A percentile compares a stretch with the other conserved stretches of the same genome.
These are phyloP conservation scores for Plasmodium ovale DNA, from an alignment of 169 alveolate genomes.

Conservation along the genomic window DNA sequence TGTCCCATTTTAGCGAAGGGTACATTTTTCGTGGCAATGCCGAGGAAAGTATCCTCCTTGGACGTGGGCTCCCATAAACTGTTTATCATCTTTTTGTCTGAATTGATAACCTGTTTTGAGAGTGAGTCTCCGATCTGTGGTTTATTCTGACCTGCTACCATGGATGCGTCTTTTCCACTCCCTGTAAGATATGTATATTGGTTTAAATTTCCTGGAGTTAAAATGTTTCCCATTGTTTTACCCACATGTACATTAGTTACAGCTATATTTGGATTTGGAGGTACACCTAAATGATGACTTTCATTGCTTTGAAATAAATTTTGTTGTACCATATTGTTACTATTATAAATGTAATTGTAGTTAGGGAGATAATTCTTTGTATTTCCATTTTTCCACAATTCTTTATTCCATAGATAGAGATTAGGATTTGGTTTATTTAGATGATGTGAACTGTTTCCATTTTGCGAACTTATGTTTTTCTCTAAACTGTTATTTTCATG, in stretches of 20 bases:
- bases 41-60: too few species aligned
- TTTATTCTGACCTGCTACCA: too few species aligned
- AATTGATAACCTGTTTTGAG: too few species aligned
- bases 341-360: background rate
- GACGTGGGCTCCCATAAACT: too few species aligned
- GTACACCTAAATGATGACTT: background rate
- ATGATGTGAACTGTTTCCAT: conserved; percentile 3
- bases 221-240: background rate
- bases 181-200: background rate
- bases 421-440: background rate
- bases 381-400: background rate
- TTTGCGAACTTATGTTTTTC: conserved; percentile 1
- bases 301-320: background rate
- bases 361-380: background rate
- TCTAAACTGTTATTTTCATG: background rate
- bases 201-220: background rate
- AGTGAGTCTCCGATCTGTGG: too few species aligned
- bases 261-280: background rate
- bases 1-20: too few species aligned
- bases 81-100: too few species aligned
- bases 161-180: background rate
- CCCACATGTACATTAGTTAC: background rate
- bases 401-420: background rate
- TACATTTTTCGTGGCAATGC: too few species aligned
- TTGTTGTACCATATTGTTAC: background rate